Percentiles rank a stretch among this genome's conserved stretches.
Evolutionary conservation across 2,329 filamentous ascomycete species (phyloP).

Genomic region (Pestalotiopsis fici): DNA sequence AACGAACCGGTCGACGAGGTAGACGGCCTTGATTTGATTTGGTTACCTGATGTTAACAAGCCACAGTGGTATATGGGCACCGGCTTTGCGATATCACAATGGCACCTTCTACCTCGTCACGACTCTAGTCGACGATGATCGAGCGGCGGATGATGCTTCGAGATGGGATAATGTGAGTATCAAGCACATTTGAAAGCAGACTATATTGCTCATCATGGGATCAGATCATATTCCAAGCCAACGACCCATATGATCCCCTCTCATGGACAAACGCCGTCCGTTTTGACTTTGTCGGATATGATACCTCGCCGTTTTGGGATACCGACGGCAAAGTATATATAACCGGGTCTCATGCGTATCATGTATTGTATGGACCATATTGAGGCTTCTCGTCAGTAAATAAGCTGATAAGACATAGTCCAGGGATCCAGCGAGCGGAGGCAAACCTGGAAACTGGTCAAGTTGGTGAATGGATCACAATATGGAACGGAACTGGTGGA

Average conservation of each 20-base stretch:
- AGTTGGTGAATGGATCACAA: constrained; percentile 35
- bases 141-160: constrained; percentile 26
- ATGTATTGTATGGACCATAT: constrained; percentile 24
- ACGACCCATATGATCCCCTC: constrained; percentile 39
- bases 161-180: constrained; percentile 33
- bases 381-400: not conserved
- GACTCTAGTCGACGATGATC: constrained; percentile 37
- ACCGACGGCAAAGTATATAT: constrained; percentile 55
- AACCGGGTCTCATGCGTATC: constrained; percentile 38
- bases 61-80: constrained; percentile 46
- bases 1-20: constrained; percentile 29
- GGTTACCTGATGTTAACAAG: not conserved
- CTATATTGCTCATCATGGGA: not conserved
- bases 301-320: constrained; percentile 58
- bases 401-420: constrained; percentile 20
- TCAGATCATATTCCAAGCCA: constrained; percentile 45
- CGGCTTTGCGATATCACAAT: constrained; percentile 43
- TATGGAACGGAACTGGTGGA: constrained; percentile 51
- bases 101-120: constrained; percentile 46
- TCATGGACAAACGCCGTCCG: constrained; percentile 50
- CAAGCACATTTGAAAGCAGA: too few species aligned
- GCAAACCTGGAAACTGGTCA: constrained; percentile 40
- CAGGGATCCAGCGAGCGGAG: constrained; percentile 40
- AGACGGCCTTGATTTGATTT: not conserved
- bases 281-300: constrained; percentile 52